Conservation (phyloP, 305 asterid species). For the Fraxinus dipetala region DNA sequence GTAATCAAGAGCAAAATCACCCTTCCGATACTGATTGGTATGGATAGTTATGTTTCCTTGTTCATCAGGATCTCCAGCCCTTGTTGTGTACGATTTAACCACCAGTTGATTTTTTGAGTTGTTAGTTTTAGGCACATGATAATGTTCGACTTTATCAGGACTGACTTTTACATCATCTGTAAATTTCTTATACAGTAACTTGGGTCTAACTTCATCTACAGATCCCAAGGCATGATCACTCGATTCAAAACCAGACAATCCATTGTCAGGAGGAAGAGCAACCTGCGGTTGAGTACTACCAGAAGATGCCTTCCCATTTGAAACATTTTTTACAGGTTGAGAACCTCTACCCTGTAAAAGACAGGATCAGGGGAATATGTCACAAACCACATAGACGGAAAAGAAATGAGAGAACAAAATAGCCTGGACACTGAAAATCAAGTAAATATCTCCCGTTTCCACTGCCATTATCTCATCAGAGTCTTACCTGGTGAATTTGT, state of each 20-base stretch:
- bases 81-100: slow-evolving; percentile 66
- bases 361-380: slow-evolving; percentile 2
- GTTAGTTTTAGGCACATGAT: slow-evolving; percentile 38
- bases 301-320: slow-evolving; percentile 42
- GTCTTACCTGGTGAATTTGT: slow-evolving; percentile 43
- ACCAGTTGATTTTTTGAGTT: slow-evolving; percentile 49
- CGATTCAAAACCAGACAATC: slow-evolving; percentile 41
- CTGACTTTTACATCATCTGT: slow-evolving; percentile 36
- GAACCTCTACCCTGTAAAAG: slow-evolving; percentile 47
- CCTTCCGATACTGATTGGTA: slow-evolving; percentile 56
- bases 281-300: slow-evolving; percentile 42
- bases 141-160: slow-evolving; percentile 46
- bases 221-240: slow-evolving; percentile 32
- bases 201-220: slow-evolving; percentile 46
- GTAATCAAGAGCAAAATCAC: slow-evolving; percentile 56
- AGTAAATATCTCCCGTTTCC: background rate
- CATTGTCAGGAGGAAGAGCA: slow-evolving; percentile 42
- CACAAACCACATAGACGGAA: background rate
- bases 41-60: slow-evolving; percentile 64
- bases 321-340: slow-evolving; percentile 46
- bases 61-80: slow-evolving; percentile 69
- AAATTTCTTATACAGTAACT: slow-evolving; percentile 37
- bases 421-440: background rate
- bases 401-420: background rate
- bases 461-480: background rate